Conservation (phyloP, 164 flowering plant species). For the Annona squamosa region DNA sequence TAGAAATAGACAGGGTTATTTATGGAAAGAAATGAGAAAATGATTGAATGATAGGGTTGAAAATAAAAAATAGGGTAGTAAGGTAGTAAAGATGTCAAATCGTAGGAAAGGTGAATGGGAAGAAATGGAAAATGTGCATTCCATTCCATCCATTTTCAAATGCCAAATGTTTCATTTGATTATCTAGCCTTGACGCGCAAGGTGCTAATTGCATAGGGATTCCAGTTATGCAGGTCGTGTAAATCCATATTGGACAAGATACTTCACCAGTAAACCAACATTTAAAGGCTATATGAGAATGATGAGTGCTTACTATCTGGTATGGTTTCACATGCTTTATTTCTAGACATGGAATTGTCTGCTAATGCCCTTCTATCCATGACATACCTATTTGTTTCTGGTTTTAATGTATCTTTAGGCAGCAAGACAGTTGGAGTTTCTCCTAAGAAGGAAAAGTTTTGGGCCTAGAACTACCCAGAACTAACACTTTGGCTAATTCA, state of each 20-base stretch:
- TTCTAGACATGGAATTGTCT: not conserved
- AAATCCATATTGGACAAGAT: slow-evolving; percentile 97
- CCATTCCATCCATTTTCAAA: too few species aligned
- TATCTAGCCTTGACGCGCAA: not conserved
- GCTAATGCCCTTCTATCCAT: not conserved
- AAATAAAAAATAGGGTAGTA: too few species aligned
- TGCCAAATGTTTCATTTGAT: not conserved
- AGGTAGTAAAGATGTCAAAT: too few species aligned
- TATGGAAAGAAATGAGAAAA: too few species aligned
- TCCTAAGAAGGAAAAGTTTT: slow-evolving; percentile 49
- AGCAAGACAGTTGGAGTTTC: slow-evolving; percentile 81
- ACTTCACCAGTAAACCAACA: slow-evolving; percentile 84
- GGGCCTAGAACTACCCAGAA: slow-evolving; percentile 44
- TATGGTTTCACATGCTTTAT: slow-evolving; percentile 14
- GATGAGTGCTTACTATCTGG: slow-evolving; percentile 90
- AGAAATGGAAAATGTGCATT: too few species aligned
- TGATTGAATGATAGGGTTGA: too few species aligned
- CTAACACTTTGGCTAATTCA: slow-evolving; percentile 77
- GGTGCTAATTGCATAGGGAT: slow-evolving; percentile 2
- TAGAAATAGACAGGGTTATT: too few species aligned
- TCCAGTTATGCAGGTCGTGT: slow-evolving; percentile 81
- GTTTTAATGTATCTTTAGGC: slow-evolving; percentile 40
- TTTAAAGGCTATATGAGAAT: slow-evolving; percentile 73
- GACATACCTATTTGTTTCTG: slow-evolving; percentile 3
- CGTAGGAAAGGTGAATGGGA: too few species aligned